Conservation (phyloP, 805 yeast genomes). For the Candida qinlingensis region DNA sequence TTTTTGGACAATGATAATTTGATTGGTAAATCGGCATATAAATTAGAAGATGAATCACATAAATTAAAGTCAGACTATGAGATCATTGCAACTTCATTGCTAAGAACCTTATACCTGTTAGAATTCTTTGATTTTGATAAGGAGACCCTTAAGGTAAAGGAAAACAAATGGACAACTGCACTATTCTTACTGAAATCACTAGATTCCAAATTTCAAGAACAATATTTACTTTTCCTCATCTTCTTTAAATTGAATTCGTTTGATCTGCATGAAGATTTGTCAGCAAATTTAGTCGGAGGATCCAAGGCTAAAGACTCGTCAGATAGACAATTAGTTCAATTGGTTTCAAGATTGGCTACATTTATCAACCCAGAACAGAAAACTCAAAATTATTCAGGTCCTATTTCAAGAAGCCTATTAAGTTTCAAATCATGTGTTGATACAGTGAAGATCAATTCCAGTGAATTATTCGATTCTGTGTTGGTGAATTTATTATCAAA, state of each 20-base stretch:
- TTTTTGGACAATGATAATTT: slow-evolving; percentile 21
- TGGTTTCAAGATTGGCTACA: slow-evolving; percentile 45
- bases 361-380: slow-evolving; percentile 43
- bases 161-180: slow-evolving; percentile 48
- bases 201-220: slow-evolving; percentile 32
- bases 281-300: slow-evolving; percentile 34
- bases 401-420: slow-evolving; percentile 60
- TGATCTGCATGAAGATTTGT: slow-evolving; percentile 29
- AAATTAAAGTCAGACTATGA: slow-evolving; percentile 43
- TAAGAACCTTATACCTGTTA: slow-evolving; percentile 47
- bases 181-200: slow-evolving; percentile 31
- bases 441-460: slow-evolving; percentile 42
- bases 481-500: slow-evolving; percentile 47
- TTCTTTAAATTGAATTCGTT: slow-evolving; percentile 41
- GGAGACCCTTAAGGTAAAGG: slow-evolving; percentile 22
- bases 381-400: slow-evolving; percentile 58
- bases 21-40: slow-evolving; percentile 13
- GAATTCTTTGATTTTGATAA: slow-evolving; percentile 36
- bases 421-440: slow-evolving; percentile 62
- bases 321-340: slow-evolving; percentile 30
- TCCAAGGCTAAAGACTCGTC: slow-evolving; percentile 27
- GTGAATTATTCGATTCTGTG: slow-evolving; percentile 50
- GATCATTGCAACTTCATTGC: slow-evolving; percentile 48
- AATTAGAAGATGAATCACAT: slow-evolving; percentile 21
- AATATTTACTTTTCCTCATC: slow-evolving; percentile 42